Base-by-base conservation (phyloP, 441 rosid species). In the Adansonia madagascariensis region DNA sequence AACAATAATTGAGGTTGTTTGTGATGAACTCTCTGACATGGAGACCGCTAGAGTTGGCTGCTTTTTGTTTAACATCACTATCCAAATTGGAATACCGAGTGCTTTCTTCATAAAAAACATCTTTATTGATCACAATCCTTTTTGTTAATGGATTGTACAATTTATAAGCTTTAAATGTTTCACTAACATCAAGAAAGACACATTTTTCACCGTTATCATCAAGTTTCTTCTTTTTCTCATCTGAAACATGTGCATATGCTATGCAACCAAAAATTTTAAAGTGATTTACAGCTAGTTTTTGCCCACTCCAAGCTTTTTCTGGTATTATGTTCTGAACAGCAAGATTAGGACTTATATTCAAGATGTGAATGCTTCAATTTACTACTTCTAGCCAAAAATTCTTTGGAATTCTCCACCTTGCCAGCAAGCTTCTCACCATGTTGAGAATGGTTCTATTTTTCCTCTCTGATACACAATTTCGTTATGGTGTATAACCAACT, bases 141-240 rank as follows among this genome's bases (percentile, higher is more conserved):
- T 35, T 15, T 6, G 20, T 20, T 0, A 14, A 2, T 31, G 8
- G 47, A 35, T 63, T 63, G 20, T 4, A 63, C 47, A 63, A 12
- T 35, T 63, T 63, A 63, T 63, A 63, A 8, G 47, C 47, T 35
- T 63, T 35, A 1, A 24, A 17, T 4, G 14, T 10, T 6, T 56
- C 60, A 56, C 60, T 56, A 0, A 56, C 24, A 2, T 10, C 24
- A 4, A 35, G 49, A 64, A 64, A 64, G 9, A 67, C 12, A 44
- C 31, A 67, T 17, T 67, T 44, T 67, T 67, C 71, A 8, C 53
- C 15, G 11, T 67, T 67, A 14, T 67, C 71, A 43, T 67, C 31
- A 39, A 43, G 27, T 4, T 67, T 67, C 4, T 43, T 14, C 7
- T 53, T 67, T 9, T 67, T 43, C 52, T 67, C 10, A 44, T 67